phyloP scores from a whole-genome alignment of 2,329 filamentous ascomycete species.

The Pseudohalonectria lignicola region DNA sequence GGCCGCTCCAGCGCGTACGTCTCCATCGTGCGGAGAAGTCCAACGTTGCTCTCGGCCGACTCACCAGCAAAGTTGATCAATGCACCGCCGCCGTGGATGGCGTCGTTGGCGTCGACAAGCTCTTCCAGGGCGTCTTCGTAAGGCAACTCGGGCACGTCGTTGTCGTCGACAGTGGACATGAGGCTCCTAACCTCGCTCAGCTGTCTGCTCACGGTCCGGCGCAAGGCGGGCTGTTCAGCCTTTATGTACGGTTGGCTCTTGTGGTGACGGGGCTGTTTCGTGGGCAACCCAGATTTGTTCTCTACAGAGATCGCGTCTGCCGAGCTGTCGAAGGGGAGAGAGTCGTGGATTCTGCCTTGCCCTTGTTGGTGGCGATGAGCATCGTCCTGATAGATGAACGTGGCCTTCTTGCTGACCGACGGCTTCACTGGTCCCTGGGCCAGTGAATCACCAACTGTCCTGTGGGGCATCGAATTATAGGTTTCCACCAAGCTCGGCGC shows the following conservation, averaged over 20 bases:
- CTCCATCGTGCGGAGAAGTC: conserved; percentile 3
- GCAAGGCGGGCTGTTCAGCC: conserved; percentile 24
- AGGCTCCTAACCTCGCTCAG: conserved; percentile 10
- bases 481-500: no score
- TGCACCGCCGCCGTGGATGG: conserved; percentile 59
- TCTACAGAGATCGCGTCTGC: no score
- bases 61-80: no score
- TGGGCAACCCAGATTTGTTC: conserved; percentile 7
- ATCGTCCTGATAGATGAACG: conserved; percentile 11
- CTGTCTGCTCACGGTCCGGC: conserved; percentile 33
- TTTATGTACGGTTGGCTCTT: conserved; percentile 44
- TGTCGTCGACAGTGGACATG: conserved; percentile 12
- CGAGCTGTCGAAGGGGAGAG: not conserved
- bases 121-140: conserved; percentile 36
- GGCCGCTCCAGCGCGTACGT: conserved; percentile 4
- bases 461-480: no score
- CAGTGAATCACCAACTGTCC: conserved; percentile 5
- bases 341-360: no score
- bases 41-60: not conserved
- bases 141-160: conserved; percentile 25
- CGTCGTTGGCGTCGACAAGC: conserved; percentile 53
- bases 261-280: conserved; percentile 30
- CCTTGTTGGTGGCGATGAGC: not conserved
- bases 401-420: conserved; percentile 13
- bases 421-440: conserved; percentile 10